Conservation (phyloP, 2,329 filamentous ascomycete genomes). For the Trichoderma polysporum region DNA sequence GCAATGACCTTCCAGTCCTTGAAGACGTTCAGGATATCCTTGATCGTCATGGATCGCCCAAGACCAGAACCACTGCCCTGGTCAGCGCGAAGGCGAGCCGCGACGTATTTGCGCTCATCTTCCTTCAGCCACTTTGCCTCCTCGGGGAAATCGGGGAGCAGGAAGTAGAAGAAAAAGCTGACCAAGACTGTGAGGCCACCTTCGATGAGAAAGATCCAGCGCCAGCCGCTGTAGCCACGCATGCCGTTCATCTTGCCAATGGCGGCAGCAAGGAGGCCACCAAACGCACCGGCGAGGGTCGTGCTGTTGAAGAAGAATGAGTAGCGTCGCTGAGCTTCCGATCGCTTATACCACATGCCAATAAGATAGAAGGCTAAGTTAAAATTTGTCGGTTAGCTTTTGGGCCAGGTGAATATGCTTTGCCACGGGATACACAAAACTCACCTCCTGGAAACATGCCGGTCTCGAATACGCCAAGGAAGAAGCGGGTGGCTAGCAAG, state of each 20-base stretch:
- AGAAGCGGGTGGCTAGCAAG: constrained; percentile 77
- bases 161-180: constrained; percentile 64
- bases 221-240: constrained; percentile 68
- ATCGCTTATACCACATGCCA: constrained; percentile 86
- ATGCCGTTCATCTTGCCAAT: constrained; percentile 85
- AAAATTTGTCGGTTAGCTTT: neutral
- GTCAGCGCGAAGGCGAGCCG: constrained; percentile 65
- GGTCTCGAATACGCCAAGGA: constrained; percentile 74
- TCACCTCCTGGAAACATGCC: constrained; percentile 62
- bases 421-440: constrained; percentile 10
- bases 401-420: neutral
- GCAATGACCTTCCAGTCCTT: constrained; percentile 73
- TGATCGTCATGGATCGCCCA: constrained; percentile 58
- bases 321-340: constrained; percentile 87
- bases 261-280: constrained; percentile 78
- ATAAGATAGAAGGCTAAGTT: constrained; percentile 63
- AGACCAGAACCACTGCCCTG: constrained; percentile 62
- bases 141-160: constrained; percentile 73
- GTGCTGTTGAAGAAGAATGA: constrained; percentile 90
- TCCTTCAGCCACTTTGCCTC: constrained; percentile 69
- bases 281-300: constrained; percentile 78
- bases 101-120: constrained; percentile 68
- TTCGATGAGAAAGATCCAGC: constrained; percentile 83
- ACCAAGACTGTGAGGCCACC: constrained; percentile 63
- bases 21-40: constrained; percentile 63